Conservation (phyloP, 768 basidiomycete genomes). For the Leccinum disarticulatum region DNA sequence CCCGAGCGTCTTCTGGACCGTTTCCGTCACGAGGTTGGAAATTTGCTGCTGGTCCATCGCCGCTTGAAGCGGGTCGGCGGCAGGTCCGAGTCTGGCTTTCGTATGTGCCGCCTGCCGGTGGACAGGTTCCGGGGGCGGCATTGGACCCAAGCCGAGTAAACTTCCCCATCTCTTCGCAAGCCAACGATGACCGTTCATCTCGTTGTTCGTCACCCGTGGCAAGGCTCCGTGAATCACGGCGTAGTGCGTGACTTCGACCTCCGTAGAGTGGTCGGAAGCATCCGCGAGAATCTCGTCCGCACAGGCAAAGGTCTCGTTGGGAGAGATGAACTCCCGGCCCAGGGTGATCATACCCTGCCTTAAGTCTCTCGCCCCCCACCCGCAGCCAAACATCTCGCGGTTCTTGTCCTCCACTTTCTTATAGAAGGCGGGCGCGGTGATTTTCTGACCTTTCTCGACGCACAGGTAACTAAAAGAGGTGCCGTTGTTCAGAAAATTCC, state of each 20-base stretch:
- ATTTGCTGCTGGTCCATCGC: no score
- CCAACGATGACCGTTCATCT: not conserved
- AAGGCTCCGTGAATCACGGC: not conserved
- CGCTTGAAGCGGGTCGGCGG: no score
- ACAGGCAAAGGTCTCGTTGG: not conserved
- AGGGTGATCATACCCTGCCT: constrained; percentile 8
- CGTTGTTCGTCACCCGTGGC: constrained; percentile 3
- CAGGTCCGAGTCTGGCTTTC: no score
- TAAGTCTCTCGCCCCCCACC: constrained; percentile 5
- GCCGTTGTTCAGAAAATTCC: no score
- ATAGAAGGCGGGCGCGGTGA: not conserved
- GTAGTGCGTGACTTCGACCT: constrained; percentile 1
- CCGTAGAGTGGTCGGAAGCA: constrained; percentile 1
- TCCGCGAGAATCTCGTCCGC: not conserved
- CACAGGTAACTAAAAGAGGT: constrained; percentile 3
- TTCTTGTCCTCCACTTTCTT: not conserved
- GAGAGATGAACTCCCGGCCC: constrained; percentile 2
- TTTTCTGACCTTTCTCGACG: not conserved
- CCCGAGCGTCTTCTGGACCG: no score
- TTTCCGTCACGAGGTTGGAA: no score
- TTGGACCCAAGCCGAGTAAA: constrained; percentile 5
- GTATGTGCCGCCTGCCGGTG: not conserved
- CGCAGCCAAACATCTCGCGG: not conserved
- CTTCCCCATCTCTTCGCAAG: constrained; percentile 2
- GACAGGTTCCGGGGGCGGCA: constrained; percentile 1